These are phyloP conservation scores for Aureobasidium sp. DNA, from an alignment of 2,329 filamentous ascomycete species.

Conservation along the genomic window DNA sequence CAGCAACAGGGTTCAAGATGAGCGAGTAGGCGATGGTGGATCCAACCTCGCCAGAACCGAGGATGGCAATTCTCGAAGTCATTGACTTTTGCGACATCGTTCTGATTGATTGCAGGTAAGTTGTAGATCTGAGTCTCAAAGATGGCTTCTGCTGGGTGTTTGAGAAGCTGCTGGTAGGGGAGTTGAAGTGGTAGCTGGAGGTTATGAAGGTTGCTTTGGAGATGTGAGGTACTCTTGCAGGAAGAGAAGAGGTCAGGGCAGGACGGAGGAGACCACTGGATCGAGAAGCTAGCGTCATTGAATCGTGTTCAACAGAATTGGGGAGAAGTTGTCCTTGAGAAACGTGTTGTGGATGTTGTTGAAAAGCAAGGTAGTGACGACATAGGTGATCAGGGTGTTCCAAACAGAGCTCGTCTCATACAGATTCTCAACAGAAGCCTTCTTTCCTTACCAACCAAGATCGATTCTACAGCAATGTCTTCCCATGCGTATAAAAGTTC, in stretches of 20 bases:
- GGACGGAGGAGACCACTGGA: neutral
- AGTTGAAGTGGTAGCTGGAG: neutral
- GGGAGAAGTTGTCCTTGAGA: neutral
- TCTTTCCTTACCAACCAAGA: neutral
- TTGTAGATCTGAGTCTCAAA: neutral
- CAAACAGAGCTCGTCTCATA: neutral
- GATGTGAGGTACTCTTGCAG: neutral
- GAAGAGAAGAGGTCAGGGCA: neutral
- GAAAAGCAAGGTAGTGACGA: neutral
- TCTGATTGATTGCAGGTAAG: neutral
- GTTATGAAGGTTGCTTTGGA: conserved; percentile 2
- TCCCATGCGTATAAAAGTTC: no score
- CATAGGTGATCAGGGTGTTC: neutral
- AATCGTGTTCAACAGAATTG: neutral
- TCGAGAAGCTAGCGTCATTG: neutral
- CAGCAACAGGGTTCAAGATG: conserved; percentile 41
- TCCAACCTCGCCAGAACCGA: conserved; percentile 45
- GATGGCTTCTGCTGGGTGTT: neutral
- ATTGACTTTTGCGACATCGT: conserved; percentile 8
- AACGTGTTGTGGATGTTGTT: neutral
- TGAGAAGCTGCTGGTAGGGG: neutral
- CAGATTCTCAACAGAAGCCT: neutral
- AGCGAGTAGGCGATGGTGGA: conserved; percentile 44
- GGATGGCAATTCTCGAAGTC: conserved; percentile 34
- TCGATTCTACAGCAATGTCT: no score